phyloP scores from a whole-genome alignment of 2,329 filamentous ascomycete species.

The Aspergillus fumigatus region DNA sequence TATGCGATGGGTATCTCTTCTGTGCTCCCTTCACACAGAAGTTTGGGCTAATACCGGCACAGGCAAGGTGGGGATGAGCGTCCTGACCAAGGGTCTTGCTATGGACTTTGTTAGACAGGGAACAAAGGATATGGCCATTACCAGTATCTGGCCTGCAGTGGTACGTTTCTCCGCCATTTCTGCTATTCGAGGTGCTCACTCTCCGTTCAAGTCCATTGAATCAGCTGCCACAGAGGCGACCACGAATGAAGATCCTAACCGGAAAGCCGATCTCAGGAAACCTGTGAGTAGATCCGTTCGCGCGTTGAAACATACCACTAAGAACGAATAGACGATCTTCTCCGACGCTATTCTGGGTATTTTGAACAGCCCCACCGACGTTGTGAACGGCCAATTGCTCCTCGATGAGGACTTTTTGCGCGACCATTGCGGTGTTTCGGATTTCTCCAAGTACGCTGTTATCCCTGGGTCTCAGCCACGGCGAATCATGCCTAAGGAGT shows the following conservation, averaged over 20 bases:
- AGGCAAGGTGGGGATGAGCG: slow-evolving; percentile 76
- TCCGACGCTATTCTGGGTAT: slow-evolving; percentile 75
- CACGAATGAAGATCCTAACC: slow-evolving; percentile 42
- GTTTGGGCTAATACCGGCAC: neutral
- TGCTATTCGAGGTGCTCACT: neutral
- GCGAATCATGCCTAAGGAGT: slow-evolving; percentile 68
- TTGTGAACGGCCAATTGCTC: slow-evolving; percentile 67
- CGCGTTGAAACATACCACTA: neutral
- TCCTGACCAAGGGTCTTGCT: slow-evolving; percentile 73
- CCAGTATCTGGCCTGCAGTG: slow-evolving; percentile 75
- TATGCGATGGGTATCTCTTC: slow-evolving; percentile 60
- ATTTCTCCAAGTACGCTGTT: slow-evolving; percentile 71
- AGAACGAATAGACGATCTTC: slow-evolving; percentile 51
- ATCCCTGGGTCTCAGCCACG: slow-evolving; percentile 60
- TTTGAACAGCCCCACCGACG: slow-evolving; percentile 53
- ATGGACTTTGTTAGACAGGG: slow-evolving; percentile 73
- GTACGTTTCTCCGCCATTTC: slow-evolving; percentile 43
- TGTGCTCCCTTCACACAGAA: neutral
- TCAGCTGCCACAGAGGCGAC: slow-evolving; percentile 65
- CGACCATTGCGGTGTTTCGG: slow-evolving; percentile 56
- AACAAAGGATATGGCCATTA: slow-evolving; percentile 66
- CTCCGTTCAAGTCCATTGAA: slow-evolving; percentile 57
- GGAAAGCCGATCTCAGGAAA: slow-evolving; percentile 58
- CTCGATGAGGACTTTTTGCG: slow-evolving; percentile 80
- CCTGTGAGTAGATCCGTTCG: slow-evolving; percentile 37